Evolutionary conservation across 768 basidiomycete species (phyloP).

Genomic region (Crepidotus variabilis): DNA sequence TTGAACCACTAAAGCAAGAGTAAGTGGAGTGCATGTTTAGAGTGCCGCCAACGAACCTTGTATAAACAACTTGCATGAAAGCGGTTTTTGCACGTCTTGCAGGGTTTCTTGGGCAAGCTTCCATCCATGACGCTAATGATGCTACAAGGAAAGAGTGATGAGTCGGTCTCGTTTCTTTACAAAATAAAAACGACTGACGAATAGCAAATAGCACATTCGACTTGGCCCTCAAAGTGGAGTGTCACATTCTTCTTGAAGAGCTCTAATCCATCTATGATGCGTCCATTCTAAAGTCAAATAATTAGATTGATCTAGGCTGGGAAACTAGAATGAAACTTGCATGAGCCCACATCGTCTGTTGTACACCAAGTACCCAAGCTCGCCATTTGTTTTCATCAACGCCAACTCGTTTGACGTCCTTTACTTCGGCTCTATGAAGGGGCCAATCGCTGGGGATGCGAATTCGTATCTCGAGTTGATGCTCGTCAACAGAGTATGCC

Average conservation of each 20-base stretch:
- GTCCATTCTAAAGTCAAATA: constrained; percentile 63
- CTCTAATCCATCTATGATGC: constrained; percentile 81
- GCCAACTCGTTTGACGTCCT: constrained; percentile 78
- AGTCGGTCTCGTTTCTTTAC: not conserved
- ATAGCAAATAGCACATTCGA: constrained; percentile 96
- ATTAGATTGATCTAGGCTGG: not conserved
- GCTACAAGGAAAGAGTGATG: constrained; percentile 34
- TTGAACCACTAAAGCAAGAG: constrained; percentile 72
- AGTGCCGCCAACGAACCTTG: constrained; percentile 49
- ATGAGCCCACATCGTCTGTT: constrained; percentile 86
- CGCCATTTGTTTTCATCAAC: constrained; percentile 90
- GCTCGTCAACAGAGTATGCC: constrained; percentile 87
- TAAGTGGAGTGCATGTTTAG: not conserved
- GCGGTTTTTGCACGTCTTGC: constrained; percentile 90
- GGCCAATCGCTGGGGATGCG: constrained; percentile 91
- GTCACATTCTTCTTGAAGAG: constrained; percentile 94
- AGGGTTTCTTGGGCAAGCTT: constrained; percentile 83
- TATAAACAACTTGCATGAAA: constrained; percentile 92
- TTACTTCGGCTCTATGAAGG: constrained; percentile 81
- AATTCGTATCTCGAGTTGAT: constrained; percentile 84
- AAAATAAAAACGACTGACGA: constrained; percentile 48
- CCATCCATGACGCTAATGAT: constrained; percentile 91
- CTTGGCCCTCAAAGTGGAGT: constrained; percentile 91
- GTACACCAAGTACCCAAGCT: constrained; percentile 89
- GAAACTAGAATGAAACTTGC: constrained; percentile 38